phyloP scores from a whole-genome alignment of 352 stramenopile species.

The Discostella stelligera region DNA sequence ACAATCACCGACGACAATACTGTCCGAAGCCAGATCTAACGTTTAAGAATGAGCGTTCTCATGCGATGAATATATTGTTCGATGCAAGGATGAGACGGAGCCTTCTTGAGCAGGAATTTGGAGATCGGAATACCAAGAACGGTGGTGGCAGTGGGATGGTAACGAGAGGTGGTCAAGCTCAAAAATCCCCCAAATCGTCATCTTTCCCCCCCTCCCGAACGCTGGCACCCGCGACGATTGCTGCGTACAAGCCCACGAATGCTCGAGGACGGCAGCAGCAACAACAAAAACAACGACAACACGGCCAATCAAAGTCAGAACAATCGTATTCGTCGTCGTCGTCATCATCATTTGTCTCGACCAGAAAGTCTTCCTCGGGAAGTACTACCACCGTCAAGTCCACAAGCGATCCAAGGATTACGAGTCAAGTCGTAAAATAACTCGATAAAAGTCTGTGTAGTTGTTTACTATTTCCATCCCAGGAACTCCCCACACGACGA shows the following conservation, averaged over 20 bases:
- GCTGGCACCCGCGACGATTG: neutral
- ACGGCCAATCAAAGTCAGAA: neutral
- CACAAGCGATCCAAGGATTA: neutral
- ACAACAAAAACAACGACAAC: neutral
- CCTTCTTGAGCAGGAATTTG: neutral
- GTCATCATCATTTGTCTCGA: neutral
- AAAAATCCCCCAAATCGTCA: neutral
- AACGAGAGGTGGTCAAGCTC: neutral
- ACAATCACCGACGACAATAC: neutral
- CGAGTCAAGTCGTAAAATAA: neutral
- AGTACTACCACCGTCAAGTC: neutral
- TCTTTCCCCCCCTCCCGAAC: neutral
- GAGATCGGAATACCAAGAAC: neutral
- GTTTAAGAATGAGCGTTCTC: neutral
- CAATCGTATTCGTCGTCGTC: neutral
- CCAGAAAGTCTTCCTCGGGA: neutral
- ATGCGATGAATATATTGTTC: neutral
- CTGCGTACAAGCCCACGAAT: neutral
- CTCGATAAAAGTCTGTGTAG: neutral
- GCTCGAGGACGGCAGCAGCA: neutral
- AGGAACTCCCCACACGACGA: neutral
- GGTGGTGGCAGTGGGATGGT: neutral
- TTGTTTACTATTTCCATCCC: neutral
- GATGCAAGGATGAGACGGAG: neutral
- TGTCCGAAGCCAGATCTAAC: neutral